Evolutionary conservation across 371 early-diverging fungal species (phyloP).

Genomic region (Catenaria anguillulae): DNA sequence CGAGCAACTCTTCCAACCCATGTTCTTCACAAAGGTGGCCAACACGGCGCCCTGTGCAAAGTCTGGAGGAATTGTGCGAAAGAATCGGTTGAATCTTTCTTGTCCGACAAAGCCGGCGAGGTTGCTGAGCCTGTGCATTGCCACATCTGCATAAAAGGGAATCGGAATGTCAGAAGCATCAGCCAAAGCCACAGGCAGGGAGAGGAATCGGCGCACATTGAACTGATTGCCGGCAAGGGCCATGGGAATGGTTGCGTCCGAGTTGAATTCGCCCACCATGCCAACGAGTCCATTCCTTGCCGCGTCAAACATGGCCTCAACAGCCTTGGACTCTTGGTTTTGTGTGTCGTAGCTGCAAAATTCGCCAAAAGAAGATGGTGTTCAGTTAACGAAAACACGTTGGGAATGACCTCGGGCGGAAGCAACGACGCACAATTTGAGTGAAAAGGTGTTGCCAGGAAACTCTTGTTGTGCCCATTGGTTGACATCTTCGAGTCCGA

Average conservation of each 20-base stretch:
- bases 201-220: too few species aligned
- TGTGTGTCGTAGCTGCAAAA: not conserved
- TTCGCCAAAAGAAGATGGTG: not conserved
- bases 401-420: too few species aligned
- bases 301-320: not conserved
- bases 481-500: not conserved
- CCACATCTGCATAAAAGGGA: too few species aligned
- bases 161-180: too few species aligned
- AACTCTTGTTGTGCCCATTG: not conserved
- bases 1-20: not conserved
- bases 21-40: not conserved
- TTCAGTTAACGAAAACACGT: too few species aligned
- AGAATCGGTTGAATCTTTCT: not conserved
- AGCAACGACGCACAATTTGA: too few species aligned
- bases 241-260: not conserved
- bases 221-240: not conserved
- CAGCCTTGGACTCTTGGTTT: not conserved
- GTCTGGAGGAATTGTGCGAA: not conserved
- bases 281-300: not conserved
- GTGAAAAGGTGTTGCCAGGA: not conserved
- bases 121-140: not conserved
- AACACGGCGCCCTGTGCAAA: not conserved
- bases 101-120: not conserved
- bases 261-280: not conserved
- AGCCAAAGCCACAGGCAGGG: too few species aligned